These are phyloP conservation scores for Mycena epipterygia DNA, from an alignment of 768 basidiomycete genomes.

Conservation along the genomic window DNA sequence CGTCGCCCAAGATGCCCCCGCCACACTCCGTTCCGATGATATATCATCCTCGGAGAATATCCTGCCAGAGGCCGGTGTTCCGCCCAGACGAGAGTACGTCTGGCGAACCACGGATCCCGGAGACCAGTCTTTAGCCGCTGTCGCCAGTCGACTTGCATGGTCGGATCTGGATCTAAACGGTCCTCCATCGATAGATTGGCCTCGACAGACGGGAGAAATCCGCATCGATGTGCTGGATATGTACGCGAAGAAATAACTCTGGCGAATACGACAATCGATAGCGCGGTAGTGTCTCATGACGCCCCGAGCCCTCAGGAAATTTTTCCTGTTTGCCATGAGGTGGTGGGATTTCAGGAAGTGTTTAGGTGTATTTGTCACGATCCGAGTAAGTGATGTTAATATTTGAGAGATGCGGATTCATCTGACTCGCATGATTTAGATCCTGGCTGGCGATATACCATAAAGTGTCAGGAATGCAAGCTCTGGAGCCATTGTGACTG, in stretches of 20 bases:
- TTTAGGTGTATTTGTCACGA: neutral
- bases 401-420: neutral
- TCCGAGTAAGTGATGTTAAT: neutral
- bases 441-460: neutral
- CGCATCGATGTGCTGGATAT: neutral
- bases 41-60: neutral
- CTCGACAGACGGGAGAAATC: neutral
- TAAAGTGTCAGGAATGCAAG: neutral
- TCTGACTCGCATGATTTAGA: neutral
- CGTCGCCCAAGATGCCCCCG: neutral
- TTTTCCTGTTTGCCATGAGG: neutral
- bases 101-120: neutral
- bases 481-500: neutral
- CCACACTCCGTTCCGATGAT: neutral
- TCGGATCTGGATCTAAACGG: neutral
- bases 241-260: neutral
- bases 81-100: neutral
- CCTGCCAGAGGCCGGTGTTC: neutral
- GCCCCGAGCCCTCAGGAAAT: neutral
- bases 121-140: neutral
- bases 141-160: neutral
- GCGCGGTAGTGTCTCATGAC: neutral
- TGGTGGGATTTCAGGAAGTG: neutral
- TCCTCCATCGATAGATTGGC: neutral
- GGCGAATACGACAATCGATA: neutral